Evolutionary conservation across 1,284 basidiomycete species (phyloP), one percentile per base, ranked within the genome.

Genomic region (Austroboletus rostrupii): DNA sequence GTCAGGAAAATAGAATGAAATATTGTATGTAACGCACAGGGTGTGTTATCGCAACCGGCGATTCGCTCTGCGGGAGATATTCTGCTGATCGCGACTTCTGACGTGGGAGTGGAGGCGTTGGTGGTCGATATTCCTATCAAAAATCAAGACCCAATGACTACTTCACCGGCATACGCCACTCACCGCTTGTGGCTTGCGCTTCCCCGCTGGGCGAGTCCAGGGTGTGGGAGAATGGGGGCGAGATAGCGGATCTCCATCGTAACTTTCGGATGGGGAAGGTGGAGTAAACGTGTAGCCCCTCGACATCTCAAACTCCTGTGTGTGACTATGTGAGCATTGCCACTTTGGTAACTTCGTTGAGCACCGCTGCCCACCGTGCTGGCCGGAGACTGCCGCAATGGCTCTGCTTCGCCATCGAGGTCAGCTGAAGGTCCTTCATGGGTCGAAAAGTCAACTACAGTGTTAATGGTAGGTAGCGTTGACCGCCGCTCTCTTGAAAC

Each of bases 91-190:
- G 65, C 36, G 60, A 67, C 54, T 66, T 68, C 53, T 67, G 71
- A 51, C 67, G 69, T 20, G 69, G 71, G 45, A 78, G 64, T n/a
- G 79, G 80, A 3, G 79, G 80, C 3, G 80, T 81, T 14, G 80
- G 80, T 38, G 80, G 78, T 20, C 79, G 72, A 60, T 77, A 80
- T 39, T 68, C 63, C 79, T 80, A 54, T 11, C 36, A 14, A 57
- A 39, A 20, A 36, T 39, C 51, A 44, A 50, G 47, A 49, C 32
- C 26, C 17, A 23, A 50, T 36, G 23, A 42, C 23, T 37, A 49
- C 38, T 48, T 41, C 21, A 45, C 41, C 42, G 13, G 12, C 5
- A 43, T 28, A 32, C 29, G 29, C 38, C 49, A 56, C 68, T 49
- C 51, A 73, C 70, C 33, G 61, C 66, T 49, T 72, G 72, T 31